These are phyloP conservation scores for Aureobasidium subglaciale DNA, from an alignment of 2,329 filamentous ascomycete species.

Conservation along the genomic window DNA sequence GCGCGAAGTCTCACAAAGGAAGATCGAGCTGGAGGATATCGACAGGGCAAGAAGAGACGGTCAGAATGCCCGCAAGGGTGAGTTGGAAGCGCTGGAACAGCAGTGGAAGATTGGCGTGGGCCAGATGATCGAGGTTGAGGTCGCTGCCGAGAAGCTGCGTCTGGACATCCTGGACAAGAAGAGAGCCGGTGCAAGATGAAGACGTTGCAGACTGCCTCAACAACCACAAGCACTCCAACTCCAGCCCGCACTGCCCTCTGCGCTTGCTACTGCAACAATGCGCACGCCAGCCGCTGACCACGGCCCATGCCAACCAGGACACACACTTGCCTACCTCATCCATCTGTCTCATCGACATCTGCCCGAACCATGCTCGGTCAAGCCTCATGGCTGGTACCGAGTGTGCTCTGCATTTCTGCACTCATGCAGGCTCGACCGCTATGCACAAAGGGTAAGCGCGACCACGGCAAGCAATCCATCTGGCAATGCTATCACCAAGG, in stretches of 20 bases:
- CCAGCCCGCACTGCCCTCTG: background rate
- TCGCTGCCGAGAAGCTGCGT: constrained; percentile 68
- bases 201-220: background rate
- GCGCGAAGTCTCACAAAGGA: constrained; percentile 61
- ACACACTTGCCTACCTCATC: background rate
- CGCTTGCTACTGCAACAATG: too few species aligned
- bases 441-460: background rate
- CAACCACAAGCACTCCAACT: background rate
- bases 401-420: too few species aligned
- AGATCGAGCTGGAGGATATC: constrained; percentile 63
- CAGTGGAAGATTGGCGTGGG: constrained; percentile 74
- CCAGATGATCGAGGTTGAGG: constrained; percentile 75
- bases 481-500: background rate
- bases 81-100: constrained; percentile 67
- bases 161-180: constrained; percentile 60
- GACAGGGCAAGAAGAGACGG: constrained; percentile 61
- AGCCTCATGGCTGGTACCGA: background rate
- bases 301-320: background rate
- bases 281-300: too few species aligned
- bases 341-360: too few species aligned
- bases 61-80: constrained; percentile 65
- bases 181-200: constrained; percentile 33
- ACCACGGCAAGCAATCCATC: background rate
- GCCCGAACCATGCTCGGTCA: background rate
- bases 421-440: background rate